These are phyloP conservation scores for Microstroma glucosiphilum DNA, from an alignment of 1,284 basidiomycete species.

Conservation along the genomic window DNA sequence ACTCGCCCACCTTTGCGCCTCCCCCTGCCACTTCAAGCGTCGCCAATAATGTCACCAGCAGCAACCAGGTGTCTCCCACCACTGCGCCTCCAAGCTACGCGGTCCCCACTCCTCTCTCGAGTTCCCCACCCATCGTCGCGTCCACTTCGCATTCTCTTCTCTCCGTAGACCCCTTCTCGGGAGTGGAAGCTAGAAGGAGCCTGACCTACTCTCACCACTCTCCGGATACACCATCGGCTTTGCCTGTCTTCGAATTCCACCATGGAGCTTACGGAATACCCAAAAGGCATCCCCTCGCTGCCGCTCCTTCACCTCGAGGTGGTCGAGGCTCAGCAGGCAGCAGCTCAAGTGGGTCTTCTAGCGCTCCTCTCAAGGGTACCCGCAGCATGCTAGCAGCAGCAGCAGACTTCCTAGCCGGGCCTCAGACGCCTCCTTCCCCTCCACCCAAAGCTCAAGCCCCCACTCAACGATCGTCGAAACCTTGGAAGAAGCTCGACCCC, in stretches of 20 bases:
- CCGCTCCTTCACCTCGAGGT: slow-evolving; percentile 18
- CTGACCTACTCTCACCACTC: background rate
- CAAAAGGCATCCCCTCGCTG: slow-evolving; percentile 44
- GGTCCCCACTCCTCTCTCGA: background rate
- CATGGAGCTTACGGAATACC: slow-evolving; percentile 54
- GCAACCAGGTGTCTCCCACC: background rate
- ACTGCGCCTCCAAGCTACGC: background rate
- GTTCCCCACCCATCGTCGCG: background rate
- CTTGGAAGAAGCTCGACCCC: background rate
- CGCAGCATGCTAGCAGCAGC: slow-evolving; percentile 44
- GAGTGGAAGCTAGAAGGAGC: background rate
- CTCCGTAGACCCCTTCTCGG: background rate
- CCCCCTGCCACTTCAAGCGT: background rate
- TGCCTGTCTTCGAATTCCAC: slow-evolving; percentile 24
- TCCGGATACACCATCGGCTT: background rate
- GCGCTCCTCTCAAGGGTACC: slow-evolving; percentile 21
- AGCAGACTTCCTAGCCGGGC: slow-evolving; percentile 34
- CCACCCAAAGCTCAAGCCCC: slow-evolving; percentile 22
- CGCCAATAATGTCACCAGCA: background rate
- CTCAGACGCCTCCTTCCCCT: slow-evolving; percentile 8
- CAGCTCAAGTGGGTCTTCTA: slow-evolving; percentile 9
- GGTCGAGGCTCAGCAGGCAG: slow-evolving; percentile 14
- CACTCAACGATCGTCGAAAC: background rate
- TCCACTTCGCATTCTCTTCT: background rate
- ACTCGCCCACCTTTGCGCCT: background rate